Base-by-base conservation (phyloP, 2,329 filamentous ascomycete species). In the Scedosporium dehoogii region DNA sequence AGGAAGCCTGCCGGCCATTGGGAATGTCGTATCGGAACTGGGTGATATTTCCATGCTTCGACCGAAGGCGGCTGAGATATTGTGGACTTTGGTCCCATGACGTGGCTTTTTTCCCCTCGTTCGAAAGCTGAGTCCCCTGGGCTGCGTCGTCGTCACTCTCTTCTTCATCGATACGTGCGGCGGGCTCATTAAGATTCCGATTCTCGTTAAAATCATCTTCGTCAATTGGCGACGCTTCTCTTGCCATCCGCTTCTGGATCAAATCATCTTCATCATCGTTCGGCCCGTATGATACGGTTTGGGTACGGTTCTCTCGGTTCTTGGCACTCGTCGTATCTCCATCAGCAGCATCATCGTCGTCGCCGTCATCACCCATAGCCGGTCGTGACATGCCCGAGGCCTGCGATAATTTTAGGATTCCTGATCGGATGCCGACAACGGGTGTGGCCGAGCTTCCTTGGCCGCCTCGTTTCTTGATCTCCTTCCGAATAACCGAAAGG, bases 231-330 rank as follows among this genome's bases (percentile, higher is more conserved):
- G 79, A 81, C 6, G 80, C 82, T 60, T 87, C 85, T 38, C 78
- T 79, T 62, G 84, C 82, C 69, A 88, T 82, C 63, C 83, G 81
- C 60, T 79, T 78, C 68, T 88, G 86, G 62, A 96, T 85, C 42
- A 83, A 86, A 67, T 91, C 84, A 70, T 97, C 94, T 3, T 93
- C 93, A 4, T 96, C 92, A 70, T 97, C 94, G 57, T 96, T 96
- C 41, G 88, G 90, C 46, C 91, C 93, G 68, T 97, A 97, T 14
- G 91, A 94, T 2, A 93, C 87, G 33, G 88, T 90, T 74, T 96
- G 90, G 60, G 83, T 80, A 48, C 90, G 87, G 72, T 96, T 94
- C 56, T 86, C 85, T 68, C 83, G 85, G 70, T 86, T 82, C 76
- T 91, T 96, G 68, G 85, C 85, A 65, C 82, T 85, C 3, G 86